Evolutionary conservation across 495 filamentous ascomycete genomes (phyloP).

Genomic region (Lophiotrema nucula): DNA sequence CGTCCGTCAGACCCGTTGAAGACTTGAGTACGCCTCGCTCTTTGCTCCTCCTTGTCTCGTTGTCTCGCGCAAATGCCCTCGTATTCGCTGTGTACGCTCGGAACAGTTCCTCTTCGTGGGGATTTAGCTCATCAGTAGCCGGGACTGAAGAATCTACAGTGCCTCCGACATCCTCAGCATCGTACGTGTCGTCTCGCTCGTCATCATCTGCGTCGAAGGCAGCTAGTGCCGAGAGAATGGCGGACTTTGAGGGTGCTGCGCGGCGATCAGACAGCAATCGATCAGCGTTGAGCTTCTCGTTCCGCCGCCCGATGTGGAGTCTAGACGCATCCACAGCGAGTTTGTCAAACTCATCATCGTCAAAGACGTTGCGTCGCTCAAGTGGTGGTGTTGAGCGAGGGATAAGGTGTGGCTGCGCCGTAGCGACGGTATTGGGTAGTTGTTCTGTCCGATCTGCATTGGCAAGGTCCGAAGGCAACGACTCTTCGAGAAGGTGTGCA

Average conservation of each 20-base stretch:
- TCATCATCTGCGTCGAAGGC: slow-evolving; percentile 94
- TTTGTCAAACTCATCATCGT: slow-evolving; percentile 78
- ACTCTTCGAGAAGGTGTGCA: slow-evolving; percentile 79
- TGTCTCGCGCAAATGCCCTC: slow-evolving; percentile 66
- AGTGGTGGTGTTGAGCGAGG: slow-evolving; percentile 47
- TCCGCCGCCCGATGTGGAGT: slow-evolving; percentile 74
- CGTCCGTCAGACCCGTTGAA: slow-evolving; percentile 87
- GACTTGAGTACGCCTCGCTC: slow-evolving; percentile 62
- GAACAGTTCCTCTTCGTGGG: slow-evolving; percentile 58
- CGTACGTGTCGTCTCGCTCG: slow-evolving; percentile 96
- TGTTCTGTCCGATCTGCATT: slow-evolving; percentile 54
- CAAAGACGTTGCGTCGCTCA: slow-evolving; percentile 65
- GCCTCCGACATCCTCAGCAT: slow-evolving; percentile 84
- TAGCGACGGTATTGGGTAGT: slow-evolving; percentile 42
- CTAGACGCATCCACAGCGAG: slow-evolving; percentile 60
- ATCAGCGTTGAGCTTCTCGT: slow-evolving; percentile 64
- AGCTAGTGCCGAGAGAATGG: slow-evolving; percentile 86
- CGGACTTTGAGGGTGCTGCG: slow-evolving; percentile 69
- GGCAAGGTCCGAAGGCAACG: slow-evolving; percentile 63
- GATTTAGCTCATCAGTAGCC: slow-evolving; percentile 35
- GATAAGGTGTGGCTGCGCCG: slow-evolving; percentile 34
- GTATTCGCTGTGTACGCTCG: slow-evolving; percentile 61
- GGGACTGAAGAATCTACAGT: slow-evolving; percentile 63
- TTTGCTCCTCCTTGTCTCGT: slow-evolving; percentile 62
- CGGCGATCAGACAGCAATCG: slow-evolving; percentile 51